Evolutionary conservation across 345 rosid genomes (phyloP).

Genomic region (Abelmoschus esculentus): DNA sequence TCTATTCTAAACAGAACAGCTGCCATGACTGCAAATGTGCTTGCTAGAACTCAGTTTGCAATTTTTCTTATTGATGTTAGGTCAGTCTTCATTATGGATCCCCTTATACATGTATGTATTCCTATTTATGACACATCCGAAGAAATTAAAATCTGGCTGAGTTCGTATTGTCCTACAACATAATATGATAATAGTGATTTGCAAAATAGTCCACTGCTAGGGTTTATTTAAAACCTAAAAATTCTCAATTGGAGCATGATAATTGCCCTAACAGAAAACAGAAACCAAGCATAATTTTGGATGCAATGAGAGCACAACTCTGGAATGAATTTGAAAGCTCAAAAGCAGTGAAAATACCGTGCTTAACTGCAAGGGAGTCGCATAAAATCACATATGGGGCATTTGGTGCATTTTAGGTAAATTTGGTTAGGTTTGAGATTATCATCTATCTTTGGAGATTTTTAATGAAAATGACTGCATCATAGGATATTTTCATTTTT

Average conservation of each 20-base stretch:
- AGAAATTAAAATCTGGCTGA: not conserved
- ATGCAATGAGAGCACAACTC: not conserved
- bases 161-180: not conserved
- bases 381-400: not conserved
- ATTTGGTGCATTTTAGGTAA: not conserved
- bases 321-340: not conserved
- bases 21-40: conserved; percentile 70
- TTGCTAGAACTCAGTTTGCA: conserved; percentile 73
- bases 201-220: not conserved
- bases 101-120: not conserved
- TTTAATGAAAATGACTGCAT: not conserved
- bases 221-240: not conserved
- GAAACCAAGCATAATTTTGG: not conserved
- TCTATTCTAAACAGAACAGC: conserved; percentile 86
- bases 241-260: not conserved
- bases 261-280: not conserved
- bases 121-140: not conserved
- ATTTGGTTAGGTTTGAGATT: not conserved
- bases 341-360: not conserved
- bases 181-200: not conserved
- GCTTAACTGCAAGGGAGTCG: not conserved
- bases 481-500: not conserved
- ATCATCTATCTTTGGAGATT: not conserved
- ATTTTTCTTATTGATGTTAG: conserved; percentile 75
- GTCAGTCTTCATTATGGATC: conserved; percentile 27